Evolutionary conservation across 768 basidiomycete species (phyloP).

Genomic region (Russula sp.): DNA sequence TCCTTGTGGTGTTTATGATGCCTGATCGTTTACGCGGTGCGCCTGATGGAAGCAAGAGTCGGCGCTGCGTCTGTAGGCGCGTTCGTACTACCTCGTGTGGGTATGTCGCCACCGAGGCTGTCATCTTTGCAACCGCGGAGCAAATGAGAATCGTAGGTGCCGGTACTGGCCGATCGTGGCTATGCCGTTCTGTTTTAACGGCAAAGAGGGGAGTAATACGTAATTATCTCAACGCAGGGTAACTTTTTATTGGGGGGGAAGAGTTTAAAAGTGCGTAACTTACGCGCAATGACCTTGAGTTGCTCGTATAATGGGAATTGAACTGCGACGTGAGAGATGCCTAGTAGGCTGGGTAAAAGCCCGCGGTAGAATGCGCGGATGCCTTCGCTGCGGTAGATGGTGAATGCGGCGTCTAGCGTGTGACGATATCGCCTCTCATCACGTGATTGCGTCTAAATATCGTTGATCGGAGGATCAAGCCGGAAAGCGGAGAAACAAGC

Average conservation of each 20-base stretch:
- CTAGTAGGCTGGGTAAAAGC: conserved; percentile 86
- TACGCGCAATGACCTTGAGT: conserved; percentile 82
- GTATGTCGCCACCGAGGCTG: conserved; percentile 92
- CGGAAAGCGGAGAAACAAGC: too few species aligned
- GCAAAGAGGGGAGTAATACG: not conserved
- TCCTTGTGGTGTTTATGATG: conserved; percentile 67
- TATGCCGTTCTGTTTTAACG: conserved; percentile 22
- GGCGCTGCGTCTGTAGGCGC: conserved; percentile 83
- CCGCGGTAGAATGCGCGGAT: conserved; percentile 90
- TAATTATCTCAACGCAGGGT: not conserved
- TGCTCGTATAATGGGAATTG: conserved; percentile 97
- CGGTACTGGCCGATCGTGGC: conserved; percentile 42
- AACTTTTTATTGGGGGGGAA: not conserved
- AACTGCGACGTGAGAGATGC: conserved; percentile 92
- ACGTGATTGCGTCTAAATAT: conserved; percentile 71
- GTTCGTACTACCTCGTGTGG: conserved; percentile 99
- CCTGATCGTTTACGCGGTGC: conserved; percentile 62
- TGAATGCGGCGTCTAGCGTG: conserved; percentile 83
- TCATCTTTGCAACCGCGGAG: conserved; percentile 94
- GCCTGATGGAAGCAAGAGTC: conserved; percentile 46
- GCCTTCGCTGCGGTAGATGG: conserved; percentile 91
- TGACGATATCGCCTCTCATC: conserved; percentile 79
- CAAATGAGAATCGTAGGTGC: conserved; percentile 74
- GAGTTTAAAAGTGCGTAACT: conserved; percentile 35
- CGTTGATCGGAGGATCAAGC: too few species aligned